Evolutionary conservation across 2,329 filamentous ascomycete species (phyloP).

Genomic region (Ilyonectria robusta): DNA sequence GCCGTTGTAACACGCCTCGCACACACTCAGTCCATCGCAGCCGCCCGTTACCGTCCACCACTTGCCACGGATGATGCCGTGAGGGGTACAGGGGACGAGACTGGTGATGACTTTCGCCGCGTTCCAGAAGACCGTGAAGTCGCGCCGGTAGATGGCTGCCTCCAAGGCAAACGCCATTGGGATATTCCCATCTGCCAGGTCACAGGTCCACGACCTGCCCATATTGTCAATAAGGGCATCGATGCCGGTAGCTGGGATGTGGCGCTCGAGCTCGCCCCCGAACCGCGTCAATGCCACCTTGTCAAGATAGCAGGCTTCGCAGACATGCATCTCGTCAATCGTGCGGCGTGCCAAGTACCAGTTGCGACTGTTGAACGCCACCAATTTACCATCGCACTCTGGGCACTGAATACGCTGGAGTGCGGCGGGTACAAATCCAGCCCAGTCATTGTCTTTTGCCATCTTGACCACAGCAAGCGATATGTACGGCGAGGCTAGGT

Average conservation of each 20-base stretch:
- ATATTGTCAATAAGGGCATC: slow-evolving; percentile 43
- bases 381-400: slow-evolving; percentile 47
- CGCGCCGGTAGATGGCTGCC: slow-evolving; percentile 40
- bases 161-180: slow-evolving; percentile 46
- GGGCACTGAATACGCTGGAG: slow-evolving; percentile 45
- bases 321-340: slow-evolving; percentile 48
- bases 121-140: slow-evolving; percentile 48
- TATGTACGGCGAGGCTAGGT: slow-evolving; percentile 48
- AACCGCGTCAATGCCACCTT: slow-evolving; percentile 50
- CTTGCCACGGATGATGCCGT: slow-evolving; percentile 49
- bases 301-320: slow-evolving; percentile 55
- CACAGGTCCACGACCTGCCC: slow-evolving; percentile 44
- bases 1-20: slow-evolving; percentile 53
- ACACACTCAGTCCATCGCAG: slow-evolving; percentile 46
- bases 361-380: slow-evolving; percentile 38
- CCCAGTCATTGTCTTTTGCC: slow-evolving; percentile 48
- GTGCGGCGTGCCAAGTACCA: slow-evolving; percentile 47
- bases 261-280: slow-evolving; percentile 45
- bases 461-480: slow-evolving; percentile 35
- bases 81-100: slow-evolving; percentile 45
- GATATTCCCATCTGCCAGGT: slow-evolving; percentile 40
- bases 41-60: slow-evolving; percentile 52
- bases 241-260: slow-evolving; percentile 36
- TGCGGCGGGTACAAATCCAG: slow-evolving; percentile 44
- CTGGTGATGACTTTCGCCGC: slow-evolving; percentile 42